Percentiles rank a stretch among this genome's conserved stretches.
phyloP scores from a whole-genome alignment of 208 protist genomes.

The Angomonas deanei region DNA sequence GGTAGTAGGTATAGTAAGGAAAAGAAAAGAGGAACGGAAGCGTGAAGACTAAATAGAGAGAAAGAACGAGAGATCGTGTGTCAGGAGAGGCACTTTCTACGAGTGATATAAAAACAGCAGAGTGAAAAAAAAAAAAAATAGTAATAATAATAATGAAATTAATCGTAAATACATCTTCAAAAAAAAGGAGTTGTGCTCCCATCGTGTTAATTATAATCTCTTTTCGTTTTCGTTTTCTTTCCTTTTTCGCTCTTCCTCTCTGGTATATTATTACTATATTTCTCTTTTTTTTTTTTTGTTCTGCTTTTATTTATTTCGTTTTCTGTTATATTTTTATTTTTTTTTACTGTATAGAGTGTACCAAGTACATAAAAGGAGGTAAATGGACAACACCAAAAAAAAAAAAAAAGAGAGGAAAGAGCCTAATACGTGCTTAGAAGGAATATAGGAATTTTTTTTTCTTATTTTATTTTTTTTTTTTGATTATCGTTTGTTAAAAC shows the following conservation, averaged over 20 bases:
- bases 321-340: not conserved
- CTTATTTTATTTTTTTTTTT: not conserved
- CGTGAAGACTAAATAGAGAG: conserved; percentile 8
- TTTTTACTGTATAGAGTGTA: not conserved
- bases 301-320: not conserved
- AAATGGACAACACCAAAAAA: no score
- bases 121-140: conserved; percentile 14
- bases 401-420: not conserved
- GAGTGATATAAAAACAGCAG: conserved; percentile 15
- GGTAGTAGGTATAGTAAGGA: not conserved
- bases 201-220: not conserved
- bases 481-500: not conserved
- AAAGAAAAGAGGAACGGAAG: conserved; percentile 3
- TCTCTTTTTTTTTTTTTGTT: conserved; percentile 1
- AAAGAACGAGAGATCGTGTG: conserved; percentile 7
- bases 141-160: not conserved
- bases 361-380: no score
- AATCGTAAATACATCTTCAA: not conserved
- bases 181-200: not conserved
- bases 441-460: not conserved
- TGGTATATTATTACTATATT: conserved; percentile 5
- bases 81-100: conserved; percentile 9
- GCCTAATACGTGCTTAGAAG: not conserved
- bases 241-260: not conserved
- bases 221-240: not conserved